Conservation (phyloP, 2,329 filamentous ascomycete species). For the Beauveria australis region DNA sequence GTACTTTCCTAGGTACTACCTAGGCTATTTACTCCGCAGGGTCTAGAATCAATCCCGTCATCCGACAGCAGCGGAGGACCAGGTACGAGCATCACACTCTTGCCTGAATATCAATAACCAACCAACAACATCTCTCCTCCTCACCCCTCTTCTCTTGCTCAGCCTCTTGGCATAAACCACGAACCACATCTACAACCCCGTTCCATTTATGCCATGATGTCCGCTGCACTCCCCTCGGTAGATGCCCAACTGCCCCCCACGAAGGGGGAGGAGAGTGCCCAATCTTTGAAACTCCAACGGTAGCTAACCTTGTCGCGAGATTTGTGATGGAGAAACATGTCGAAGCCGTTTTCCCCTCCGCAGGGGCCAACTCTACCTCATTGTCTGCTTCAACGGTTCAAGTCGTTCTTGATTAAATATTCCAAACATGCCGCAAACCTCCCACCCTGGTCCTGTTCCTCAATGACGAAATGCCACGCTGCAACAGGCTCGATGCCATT, state of each 20-base stretch:
- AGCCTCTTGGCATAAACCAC: neutral
- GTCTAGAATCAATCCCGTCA: no score
- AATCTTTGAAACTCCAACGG: conserved; percentile 1
- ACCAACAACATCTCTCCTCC: neutral
- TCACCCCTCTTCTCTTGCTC: neutral
- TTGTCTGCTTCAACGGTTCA: no score
- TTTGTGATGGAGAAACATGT: neutral
- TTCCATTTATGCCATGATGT: neutral
- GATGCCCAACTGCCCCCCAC: neutral
- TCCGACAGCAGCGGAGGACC: no score
- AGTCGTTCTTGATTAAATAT: no score
- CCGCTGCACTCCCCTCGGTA: neutral
- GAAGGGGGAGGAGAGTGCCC: neutral
- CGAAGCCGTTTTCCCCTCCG: neutral
- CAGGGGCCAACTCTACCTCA: neutral
- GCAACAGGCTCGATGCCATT: no score
- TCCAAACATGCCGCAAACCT: no score
- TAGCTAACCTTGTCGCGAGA: neutral
- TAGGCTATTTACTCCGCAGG: no score
- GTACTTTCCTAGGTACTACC: no score
- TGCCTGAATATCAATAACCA: no score
- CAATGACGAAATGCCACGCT: no score
- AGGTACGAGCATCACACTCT: no score
- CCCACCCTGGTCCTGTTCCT: no score
- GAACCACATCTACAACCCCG: neutral